A percentile compares a stretch with the other conserved stretches of the same genome.
phyloP scores from a whole-genome alignment of 257 asterid genomes.

The Solanum neorickii region DNA sequence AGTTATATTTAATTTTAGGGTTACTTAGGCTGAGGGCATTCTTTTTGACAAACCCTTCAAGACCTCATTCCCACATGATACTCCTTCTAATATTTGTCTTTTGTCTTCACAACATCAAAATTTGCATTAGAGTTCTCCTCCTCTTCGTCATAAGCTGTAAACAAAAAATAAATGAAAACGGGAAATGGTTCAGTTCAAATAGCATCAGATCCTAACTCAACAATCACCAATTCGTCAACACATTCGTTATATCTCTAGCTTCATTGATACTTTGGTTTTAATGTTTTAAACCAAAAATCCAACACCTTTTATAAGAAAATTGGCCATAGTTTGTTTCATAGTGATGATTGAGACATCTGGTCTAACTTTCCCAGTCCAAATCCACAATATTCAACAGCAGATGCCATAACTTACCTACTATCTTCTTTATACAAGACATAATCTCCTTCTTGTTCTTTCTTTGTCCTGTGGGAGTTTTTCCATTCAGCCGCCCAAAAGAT shows the following conservation, averaged over 20 bases:
- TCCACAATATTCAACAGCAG: neutral
- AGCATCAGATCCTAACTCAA: neutral
- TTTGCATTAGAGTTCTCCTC: slow-evolving; percentile 6
- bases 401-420: neutral
- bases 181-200: neutral
- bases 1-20: slow-evolving; percentile 23
- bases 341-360: neutral
- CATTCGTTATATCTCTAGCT: neutral
- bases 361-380: neutral
- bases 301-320: neutral
- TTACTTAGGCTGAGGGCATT: slow-evolving; percentile 56
- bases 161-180: neutral
- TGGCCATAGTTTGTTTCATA: neutral
- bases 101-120: slow-evolving; percentile 5
- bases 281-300: neutral
- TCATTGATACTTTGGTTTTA: neutral
- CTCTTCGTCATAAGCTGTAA: slow-evolving; percentile 7
- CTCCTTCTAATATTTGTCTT: slow-evolving; percentile 14
- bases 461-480: neutral
- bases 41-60: slow-evolving; percentile 51
- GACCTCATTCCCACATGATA: slow-evolving; percentile 44
- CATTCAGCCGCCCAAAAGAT: neutral
- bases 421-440: neutral
- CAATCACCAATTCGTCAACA: neutral
- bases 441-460: neutral